Evolutionary conservation across 305 asterid genomes (phyloP), one percentile per base, ranked within the genome.

Genomic region (Ilex paraguariensis): DNA sequence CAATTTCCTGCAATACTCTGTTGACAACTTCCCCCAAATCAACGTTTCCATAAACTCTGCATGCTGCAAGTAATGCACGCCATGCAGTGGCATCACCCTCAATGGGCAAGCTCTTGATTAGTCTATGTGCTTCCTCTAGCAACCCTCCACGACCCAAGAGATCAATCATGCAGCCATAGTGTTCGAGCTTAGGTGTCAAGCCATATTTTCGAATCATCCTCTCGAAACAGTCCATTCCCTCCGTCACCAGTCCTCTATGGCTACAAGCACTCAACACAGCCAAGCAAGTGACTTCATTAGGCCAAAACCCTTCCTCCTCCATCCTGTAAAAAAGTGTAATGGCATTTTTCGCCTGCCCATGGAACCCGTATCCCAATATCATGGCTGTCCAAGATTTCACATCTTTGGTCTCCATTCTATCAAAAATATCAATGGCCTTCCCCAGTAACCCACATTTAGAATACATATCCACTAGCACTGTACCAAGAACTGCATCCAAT

Each of bases 251-350:
- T 48, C 91, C 95, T 31, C 80, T 84, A 42, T 84, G 95, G 72
- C 95, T 82, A 57, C 92, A 87, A 51, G 90, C 80, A 73, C 64
- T 79, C 53, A 82, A 46, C 42, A 82, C 79, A 0, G 90, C 76
- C 81, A 87, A 76, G 66, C 82, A 84, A 30, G 92, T 87, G 64
- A 87, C 92, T 56, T 81, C 83, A 31, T 87, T 87, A 0, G 95
- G 92, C 54, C 33, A 62, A 46, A 61, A 64, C 1, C 83, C 79
- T 52, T 80, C 86, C 53, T 80, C 62, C 78, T 73, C 89, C 90
- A 84, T 87, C 62, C 72, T 62, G 14, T 28, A 64, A 49, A 82
- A 80, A 40, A 82, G 81, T 3, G 15, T 13, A 54, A 82, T 42
- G 13, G 95, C 92, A 6, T 30, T 46, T 58, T 57, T 65, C 15